Base-by-base conservation (phyloP, 139 green algal species). In the Limnomonas spitsbergensis region DNA sequence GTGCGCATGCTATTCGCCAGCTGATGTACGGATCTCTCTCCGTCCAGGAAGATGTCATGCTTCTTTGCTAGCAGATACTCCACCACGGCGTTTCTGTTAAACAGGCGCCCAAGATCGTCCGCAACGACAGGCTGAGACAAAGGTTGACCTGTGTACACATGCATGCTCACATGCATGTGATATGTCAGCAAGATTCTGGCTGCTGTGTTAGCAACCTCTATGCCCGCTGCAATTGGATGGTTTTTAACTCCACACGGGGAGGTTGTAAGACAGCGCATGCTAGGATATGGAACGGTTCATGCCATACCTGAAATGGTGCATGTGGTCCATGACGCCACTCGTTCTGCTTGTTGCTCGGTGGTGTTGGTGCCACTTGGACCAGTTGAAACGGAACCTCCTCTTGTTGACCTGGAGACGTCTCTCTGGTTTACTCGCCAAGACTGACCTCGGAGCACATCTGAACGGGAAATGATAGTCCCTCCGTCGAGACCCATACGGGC, bases 401-500 rank as follows among this genome's bases (percentile, higher is more conserved):
- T 70, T 0, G 73, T 89, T 40, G 73, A 83, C 3, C 80, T 67
- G 42, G 69, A 85, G 40, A 47, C 66, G 54, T 91, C 87, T 29
- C 71, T 75, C 6, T 66, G 40, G 7, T 76, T 54, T 36, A 88
- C 69, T 1, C 72, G 52, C 80, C 78, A 87, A 2, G 52, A 83
- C 53, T 82, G 67, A 1, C 87, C 47, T 7, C 87, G 40, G 32
- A 91, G 61, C 0, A 91, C 82, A 42, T 90, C 86, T 27, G 47
- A 83, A 1, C 86, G 66, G 1, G 71, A 83, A 36, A 88, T 84
- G 40, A 80, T 75, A 7, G 85, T 89, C 26, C 85, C 85, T 53
- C 85, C 85, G 38, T 87, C 83, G 0, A 87, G 79, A 1, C 83
- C 83, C 83, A 87, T n/a, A n/a, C n/a, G n/a, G n/a, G n/a, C n/a